Percentiles rank a stretch among this genome's conserved stretches.
Evolutionary conservation across 805 yeast species (phyloP).

Genomic region (Yamadazyma insecticola): DNA sequence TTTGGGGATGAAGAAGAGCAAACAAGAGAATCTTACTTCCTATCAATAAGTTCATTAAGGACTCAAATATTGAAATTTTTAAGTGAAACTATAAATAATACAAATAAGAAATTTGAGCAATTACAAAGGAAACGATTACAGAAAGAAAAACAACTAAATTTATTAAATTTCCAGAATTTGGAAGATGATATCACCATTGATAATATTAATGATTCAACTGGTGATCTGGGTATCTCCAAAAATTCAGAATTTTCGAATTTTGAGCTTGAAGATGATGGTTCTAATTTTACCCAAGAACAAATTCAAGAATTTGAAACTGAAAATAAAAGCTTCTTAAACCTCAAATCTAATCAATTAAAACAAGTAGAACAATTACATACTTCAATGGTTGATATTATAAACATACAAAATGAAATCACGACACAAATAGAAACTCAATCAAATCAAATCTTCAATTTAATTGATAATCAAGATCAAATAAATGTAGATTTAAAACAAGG

Average conservation of each 20-base stretch:
- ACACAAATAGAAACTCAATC: constrained; percentile 71
- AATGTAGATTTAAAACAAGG: constrained; percentile 65
- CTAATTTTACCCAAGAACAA: constrained; percentile 46
- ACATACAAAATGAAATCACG: constrained; percentile 69
- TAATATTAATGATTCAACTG: neutral
- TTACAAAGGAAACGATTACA: constrained; percentile 47
- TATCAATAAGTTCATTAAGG: constrained; percentile 41
- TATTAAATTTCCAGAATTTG: constrained; percentile 37
- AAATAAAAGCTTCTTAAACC: constrained; percentile 49
- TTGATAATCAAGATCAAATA: constrained; percentile 65
- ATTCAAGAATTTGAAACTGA: constrained; percentile 54
- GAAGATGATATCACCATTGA: constrained; percentile 22
- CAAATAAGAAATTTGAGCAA: constrained; percentile 42
- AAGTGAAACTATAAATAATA: constrained; percentile 36
- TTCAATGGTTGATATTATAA: constrained; percentile 68
- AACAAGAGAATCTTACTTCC: constrained; percentile 26
- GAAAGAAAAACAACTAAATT: constrained; percentile 32
- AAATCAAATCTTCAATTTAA: constrained; percentile 57
- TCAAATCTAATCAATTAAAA: constrained; percentile 56
- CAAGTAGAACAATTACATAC: constrained; percentile 58
- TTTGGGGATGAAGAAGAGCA: constrained; percentile 31
- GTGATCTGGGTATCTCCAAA: neutral
- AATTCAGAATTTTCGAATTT: neutral
- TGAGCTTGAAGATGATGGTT: constrained; percentile 8
- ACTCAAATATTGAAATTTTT: constrained; percentile 47